Percentiles rank a stretch among this genome's conserved stretches.
These are phyloP conservation scores for Ceriops zippeliana DNA, from an alignment of 345 rosid species.

Conservation along the genomic window DNA sequence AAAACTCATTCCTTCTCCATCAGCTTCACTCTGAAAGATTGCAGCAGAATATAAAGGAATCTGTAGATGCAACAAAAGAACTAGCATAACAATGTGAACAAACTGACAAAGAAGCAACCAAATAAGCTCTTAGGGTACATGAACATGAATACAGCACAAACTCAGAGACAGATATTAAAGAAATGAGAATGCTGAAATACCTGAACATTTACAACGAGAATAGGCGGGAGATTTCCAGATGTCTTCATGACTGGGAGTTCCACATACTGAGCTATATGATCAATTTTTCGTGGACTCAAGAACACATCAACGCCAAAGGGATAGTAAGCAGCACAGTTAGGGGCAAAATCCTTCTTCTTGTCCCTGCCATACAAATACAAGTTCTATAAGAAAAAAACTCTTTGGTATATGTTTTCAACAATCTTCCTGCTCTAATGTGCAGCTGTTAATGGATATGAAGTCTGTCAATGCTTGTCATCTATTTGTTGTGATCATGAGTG, in stretches of 20 bases:
- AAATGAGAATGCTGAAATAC: constrained; percentile 28
- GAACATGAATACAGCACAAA: not conserved
- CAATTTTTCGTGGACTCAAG: constrained; percentile 61
- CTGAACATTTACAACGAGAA: constrained; percentile 95
- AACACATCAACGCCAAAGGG: constrained; percentile 95
- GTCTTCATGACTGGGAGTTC: constrained; percentile 64
- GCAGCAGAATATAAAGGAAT: constrained; percentile 82
- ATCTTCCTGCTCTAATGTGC: not conserved
- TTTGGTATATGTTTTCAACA: not conserved
- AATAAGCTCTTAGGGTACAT: not conserved
- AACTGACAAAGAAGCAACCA: not conserved
- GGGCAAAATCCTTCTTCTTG: constrained; percentile 85
- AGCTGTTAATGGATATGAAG: not conserved
- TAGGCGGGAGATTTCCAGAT: constrained; percentile 58
- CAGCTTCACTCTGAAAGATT: constrained; percentile 68
- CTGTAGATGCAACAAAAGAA: constrained; percentile 33
- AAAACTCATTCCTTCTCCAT: constrained; percentile 86
- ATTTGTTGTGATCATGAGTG: not conserved
- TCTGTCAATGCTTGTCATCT: too few relatives aligned
- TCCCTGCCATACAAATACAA: constrained; percentile 50
- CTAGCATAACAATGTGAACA: not conserved
- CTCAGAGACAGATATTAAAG: not conserved
- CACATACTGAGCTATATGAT: constrained; percentile 79
- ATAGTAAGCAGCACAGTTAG: constrained; percentile 75
- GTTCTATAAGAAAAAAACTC: not conserved